These are phyloP conservation scores for Ascochyta viciae-villosae DNA, from an alignment of 2,329 filamentous ascomycete genomes.

Conservation along the genomic window DNA sequence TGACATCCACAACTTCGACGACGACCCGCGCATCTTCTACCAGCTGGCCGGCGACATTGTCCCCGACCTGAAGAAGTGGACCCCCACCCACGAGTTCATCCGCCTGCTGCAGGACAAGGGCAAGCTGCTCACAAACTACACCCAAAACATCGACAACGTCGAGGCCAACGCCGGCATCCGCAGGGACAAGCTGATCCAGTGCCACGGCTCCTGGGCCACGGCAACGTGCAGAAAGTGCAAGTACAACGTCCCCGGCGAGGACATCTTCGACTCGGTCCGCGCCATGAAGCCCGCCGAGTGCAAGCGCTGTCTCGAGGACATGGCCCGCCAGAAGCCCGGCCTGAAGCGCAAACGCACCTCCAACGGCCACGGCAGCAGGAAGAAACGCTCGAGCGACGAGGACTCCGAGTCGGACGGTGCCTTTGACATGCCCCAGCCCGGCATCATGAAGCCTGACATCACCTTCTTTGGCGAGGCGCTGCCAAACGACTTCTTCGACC, in stretches of 20 bases:
- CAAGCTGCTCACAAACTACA: slow-evolving; percentile 95
- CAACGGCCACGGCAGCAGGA: slow-evolving; percentile 51
- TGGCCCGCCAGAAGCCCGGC: slow-evolving; percentile 57
- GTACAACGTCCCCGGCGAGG: slow-evolving; percentile 74
- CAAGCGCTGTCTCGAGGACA: slow-evolving; percentile 68
- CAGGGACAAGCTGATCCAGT: slow-evolving; percentile 86
- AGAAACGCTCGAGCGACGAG: slow-evolving; percentile 59
- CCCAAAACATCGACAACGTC: slow-evolving; percentile 98
- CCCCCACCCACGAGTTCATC: slow-evolving; percentile 94
- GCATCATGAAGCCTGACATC: slow-evolving; percentile 95
- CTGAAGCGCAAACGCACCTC: slow-evolving; percentile 62
- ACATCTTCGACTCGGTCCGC: slow-evolving; percentile 80
- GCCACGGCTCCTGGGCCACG: slow-evolving; percentile 94
- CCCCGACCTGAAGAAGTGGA: slow-evolving; percentile 78
- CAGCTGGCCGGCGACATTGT: slow-evolving; percentile 89
- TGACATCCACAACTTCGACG: slow-evolving; percentile 83
- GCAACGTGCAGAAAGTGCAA: slow-evolving; percentile 87
- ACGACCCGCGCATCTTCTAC: slow-evolving; percentile 90
- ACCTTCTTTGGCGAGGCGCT: slow-evolving; percentile 96
- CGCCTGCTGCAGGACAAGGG: slow-evolving; percentile 83
- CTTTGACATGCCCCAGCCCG: slow-evolving; percentile 71
- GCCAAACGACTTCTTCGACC: slow-evolving; percentile 80
- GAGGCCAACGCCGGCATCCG: slow-evolving; percentile 85
- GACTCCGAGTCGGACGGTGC: slow-evolving; percentile 65
- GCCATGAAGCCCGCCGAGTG: slow-evolving; percentile 80